Percentiles rank a stretch among this genome's conserved stretches.
phyloP scores from a whole-genome alignment of 345 rosid species.

The Rhodamnia rubescens region DNA sequence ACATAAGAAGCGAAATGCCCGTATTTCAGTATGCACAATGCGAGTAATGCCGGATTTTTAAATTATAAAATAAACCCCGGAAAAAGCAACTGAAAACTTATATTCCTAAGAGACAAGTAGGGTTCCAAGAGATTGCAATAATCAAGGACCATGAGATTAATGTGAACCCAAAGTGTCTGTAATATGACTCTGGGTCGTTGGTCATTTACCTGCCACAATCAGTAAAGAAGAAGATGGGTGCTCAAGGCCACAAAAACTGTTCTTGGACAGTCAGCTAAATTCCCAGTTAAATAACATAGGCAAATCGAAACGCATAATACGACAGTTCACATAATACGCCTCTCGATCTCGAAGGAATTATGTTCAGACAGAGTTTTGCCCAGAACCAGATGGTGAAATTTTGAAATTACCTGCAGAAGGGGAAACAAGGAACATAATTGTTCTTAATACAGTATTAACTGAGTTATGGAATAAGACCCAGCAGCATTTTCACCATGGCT shows the following conservation, averaged over 20 bases:
- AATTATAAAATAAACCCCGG: too few species aligned
- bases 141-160: background rate
- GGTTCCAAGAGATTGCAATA: background rate
- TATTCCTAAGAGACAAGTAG: background rate
- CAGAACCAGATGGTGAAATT: background rate
- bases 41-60: background rate
- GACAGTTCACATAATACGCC: background rate
- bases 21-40: background rate
- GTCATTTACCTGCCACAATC: too few species aligned
- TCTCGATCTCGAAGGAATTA: background rate
- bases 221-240: background rate
- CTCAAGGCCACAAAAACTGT: background rate
- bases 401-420: background rate
- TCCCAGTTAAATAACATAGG: background rate
- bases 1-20: background rate
- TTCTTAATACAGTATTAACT: background rate
- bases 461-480: background rate
- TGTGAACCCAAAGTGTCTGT: background rate
- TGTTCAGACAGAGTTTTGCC: background rate
- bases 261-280: background rate
- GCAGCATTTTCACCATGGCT: background rate
- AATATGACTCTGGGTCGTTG: background rate
- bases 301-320: background rate
- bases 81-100: background rate
- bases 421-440: background rate